A percentile compares a stretch with the other conserved stretches of the same genome.
Evolutionary conservation across 192 early-diverging fungal genomes (phyloP).

Genomic region (Umbelopsis ramanniana): DNA sequence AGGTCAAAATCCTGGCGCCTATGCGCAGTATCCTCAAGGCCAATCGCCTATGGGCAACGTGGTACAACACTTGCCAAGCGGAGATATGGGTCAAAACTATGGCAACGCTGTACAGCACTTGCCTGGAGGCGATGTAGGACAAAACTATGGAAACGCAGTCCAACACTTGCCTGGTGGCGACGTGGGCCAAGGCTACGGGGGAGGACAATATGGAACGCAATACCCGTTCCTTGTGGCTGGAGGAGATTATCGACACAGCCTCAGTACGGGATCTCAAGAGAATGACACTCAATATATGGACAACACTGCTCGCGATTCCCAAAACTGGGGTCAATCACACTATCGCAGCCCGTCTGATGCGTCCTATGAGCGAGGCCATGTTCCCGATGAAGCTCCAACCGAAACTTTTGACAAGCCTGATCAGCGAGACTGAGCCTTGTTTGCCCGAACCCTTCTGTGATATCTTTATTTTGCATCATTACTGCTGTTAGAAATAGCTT

Average conservation of each 20-base stretch:
- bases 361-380: background rate
- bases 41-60: background rate
- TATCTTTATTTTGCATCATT: background rate
- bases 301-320: background rate
- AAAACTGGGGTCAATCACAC: conserved; percentile 2
- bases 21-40: background rate
- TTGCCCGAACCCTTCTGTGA: background rate
- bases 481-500: too few relatives aligned
- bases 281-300: conserved; percentile 5
- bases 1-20: background rate
- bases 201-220: background rate
- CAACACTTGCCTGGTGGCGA: background rate
- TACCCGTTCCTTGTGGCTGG: background rate
- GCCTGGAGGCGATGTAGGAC: background rate
- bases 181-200: background rate
- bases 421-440: background rate
- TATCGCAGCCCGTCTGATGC: conserved; percentile 10
- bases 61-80: background rate
- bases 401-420: background rate
- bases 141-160: background rate
- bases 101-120: background rate
- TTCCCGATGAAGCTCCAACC: background rate
- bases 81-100: background rate
- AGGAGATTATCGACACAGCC: background rate
- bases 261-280: conserved; percentile 12